Evolutionary conservation across 805 yeast genomes (phyloP).

Genomic region (Kuraishia piskuri): DNA sequence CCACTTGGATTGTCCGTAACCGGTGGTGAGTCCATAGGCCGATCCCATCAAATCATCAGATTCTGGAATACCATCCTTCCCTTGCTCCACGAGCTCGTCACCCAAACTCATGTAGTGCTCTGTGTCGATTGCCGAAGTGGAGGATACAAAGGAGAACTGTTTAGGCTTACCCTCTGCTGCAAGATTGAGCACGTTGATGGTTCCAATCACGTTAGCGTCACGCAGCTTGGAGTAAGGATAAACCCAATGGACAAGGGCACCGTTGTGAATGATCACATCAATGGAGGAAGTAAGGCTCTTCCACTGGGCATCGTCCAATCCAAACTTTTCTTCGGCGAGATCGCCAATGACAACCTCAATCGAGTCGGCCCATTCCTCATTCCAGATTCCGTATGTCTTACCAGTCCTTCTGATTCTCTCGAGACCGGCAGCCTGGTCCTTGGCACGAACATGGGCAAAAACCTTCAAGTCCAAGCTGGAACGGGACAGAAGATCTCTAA

Average conservation of each 20-base stretch:
- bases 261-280: slow-evolving; percentile 89
- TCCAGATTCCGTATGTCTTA: slow-evolving; percentile 76
- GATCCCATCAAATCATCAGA: slow-evolving; percentile 81
- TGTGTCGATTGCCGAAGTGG: slow-evolving; percentile 88
- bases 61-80: slow-evolving; percentile 70
- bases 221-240: slow-evolving; percentile 87
- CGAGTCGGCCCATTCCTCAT: slow-evolving; percentile 43
- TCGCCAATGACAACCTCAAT: slow-evolving; percentile 80
- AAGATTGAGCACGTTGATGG: slow-evolving; percentile 74
- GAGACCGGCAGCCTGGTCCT: slow-evolving; percentile 55
- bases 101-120: slow-evolving; percentile 73
- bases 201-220: slow-evolving; percentile 87
- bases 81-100: slow-evolving; percentile 56
- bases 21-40: slow-evolving; percentile 72
- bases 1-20: slow-evolving; percentile 98
- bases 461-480: slow-evolving; percentile 42
- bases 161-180: slow-evolving; percentile 79
- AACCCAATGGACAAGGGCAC: slow-evolving; percentile 98
- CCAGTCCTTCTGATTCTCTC: slow-evolving; percentile 73
- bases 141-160: slow-evolving; percentile 83
- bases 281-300: slow-evolving; percentile 40
- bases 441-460: slow-evolving; percentile 89
- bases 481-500: slow-evolving; percentile 67
- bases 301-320: slow-evolving; percentile 56
- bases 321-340: slow-evolving; percentile 65